Conservation (phyloP, 805 yeast genomes). For the Nakazawaea peltata region DNA sequence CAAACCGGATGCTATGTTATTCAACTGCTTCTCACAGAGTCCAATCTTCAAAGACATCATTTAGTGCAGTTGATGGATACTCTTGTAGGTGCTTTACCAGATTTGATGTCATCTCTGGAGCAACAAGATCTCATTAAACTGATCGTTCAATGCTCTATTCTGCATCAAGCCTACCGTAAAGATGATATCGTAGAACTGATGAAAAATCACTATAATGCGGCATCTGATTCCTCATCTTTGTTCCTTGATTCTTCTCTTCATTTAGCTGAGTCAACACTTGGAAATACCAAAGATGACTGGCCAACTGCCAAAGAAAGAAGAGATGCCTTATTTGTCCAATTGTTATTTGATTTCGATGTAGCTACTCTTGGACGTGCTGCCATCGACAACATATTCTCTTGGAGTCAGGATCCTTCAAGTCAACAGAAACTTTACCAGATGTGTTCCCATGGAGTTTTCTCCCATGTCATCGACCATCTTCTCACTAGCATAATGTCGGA, state of each 20-base stretch:
- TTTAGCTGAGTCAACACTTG: conserved; percentile 63
- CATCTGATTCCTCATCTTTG: conserved; percentile 20
- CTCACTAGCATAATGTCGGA: too few species aligned
- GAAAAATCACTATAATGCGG: background rate
- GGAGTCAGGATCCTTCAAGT: conserved; percentile 22
- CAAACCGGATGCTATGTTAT: conserved; percentile 81
- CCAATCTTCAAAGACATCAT: conserved; percentile 51
- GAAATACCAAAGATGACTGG: conserved; percentile 82
- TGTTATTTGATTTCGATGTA: conserved; percentile 60
- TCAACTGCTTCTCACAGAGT: conserved; percentile 56
- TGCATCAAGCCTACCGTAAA: conserved; percentile 48
- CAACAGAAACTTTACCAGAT: conserved; percentile 57
- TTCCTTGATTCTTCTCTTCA: conserved; percentile 62
- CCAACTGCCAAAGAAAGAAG: conserved; percentile 87
- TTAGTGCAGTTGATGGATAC: conserved; percentile 48
- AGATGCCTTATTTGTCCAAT: conserved; percentile 66
- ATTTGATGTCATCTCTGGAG: conserved; percentile 50
- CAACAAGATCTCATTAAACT: conserved; percentile 64
- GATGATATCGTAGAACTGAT: conserved; percentile 48
- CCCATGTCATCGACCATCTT: conserved; percentile 75
- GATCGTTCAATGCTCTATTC: conserved; percentile 57
- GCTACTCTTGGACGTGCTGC: conserved; percentile 49
- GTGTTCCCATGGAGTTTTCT: conserved; percentile 85
- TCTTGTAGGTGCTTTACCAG: conserved; percentile 58
- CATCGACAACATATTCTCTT: conserved; percentile 49